These are phyloP conservation scores for Coffea humblotiana DNA, from an alignment of 305 asterid genomes.

Conservation along the genomic window DNA sequence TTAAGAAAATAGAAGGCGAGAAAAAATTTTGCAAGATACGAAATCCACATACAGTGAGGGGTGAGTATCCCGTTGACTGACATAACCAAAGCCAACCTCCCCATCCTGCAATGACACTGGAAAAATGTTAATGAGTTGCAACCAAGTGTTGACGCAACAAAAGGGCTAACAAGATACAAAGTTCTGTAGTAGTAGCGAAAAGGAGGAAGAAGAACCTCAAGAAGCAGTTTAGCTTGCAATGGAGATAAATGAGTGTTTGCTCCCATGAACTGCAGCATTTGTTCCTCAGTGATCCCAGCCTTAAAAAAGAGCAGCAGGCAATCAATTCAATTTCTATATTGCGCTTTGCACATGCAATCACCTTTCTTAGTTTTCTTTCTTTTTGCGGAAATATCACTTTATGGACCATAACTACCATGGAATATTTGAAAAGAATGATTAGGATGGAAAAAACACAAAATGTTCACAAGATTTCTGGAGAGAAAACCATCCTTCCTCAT, in stretches of 20 bases:
- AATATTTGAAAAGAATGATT: not conserved
- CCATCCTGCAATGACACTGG: constrained; percentile 62
- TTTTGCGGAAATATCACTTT: too few species aligned
- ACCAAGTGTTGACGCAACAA: constrained; percentile 11
- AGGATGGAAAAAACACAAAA: not conserved
- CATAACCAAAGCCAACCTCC: constrained; percentile 83
- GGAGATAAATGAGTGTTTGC: constrained; percentile 75
- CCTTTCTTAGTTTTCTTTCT: not conserved
- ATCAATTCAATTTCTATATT: not conserved
- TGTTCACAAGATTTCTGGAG: not conserved
- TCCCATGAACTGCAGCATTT: constrained; percentile 94
- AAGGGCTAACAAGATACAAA: not conserved
- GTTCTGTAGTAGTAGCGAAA: not conserved
- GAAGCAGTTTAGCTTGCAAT: constrained; percentile 66
- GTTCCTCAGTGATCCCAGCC: constrained; percentile 99
- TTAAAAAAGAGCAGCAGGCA: constrained; percentile 25
- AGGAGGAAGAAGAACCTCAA: constrained; percentile 54
- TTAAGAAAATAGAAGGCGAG: not conserved
- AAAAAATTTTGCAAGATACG: not conserved
- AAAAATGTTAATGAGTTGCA: constrained; percentile 16
- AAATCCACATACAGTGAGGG: constrained; percentile 80
- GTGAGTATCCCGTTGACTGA: constrained; percentile 91
- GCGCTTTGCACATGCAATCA: not conserved
- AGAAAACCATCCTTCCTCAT: not conserved
- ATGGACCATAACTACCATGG: not conserved